Percentiles rank a stretch among this genome's conserved stretches.
Evolutionary conservation across 2,329 filamentous ascomycete genomes (phyloP).

Genomic region (Fusarium palustre): DNA sequence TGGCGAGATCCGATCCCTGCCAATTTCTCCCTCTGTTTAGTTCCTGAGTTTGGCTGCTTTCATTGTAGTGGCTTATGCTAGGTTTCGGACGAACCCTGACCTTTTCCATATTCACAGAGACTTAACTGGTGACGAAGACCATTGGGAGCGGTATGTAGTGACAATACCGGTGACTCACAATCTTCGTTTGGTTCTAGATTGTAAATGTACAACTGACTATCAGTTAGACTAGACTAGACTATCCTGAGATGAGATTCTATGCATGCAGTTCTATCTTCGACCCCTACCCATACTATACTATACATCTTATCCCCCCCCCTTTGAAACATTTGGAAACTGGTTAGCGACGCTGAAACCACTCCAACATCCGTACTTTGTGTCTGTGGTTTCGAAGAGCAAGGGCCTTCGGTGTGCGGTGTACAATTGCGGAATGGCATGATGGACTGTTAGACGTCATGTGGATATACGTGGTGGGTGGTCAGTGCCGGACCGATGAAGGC

Average conservation of each 20-base stretch:
- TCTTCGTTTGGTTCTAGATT: not conserved
- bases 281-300: constrained; percentile 4
- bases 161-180: not conserved
- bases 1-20: constrained; percentile 13
- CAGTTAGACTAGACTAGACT: constrained; percentile 1
- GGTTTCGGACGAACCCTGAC: not conserved
- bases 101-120: constrained; percentile 8
- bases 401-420: constrained; percentile 37
- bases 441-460: constrained; percentile 23
- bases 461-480: constrained; percentile 18
- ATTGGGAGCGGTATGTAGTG: not conserved
- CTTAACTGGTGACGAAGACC: not conserved
- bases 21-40: constrained; percentile 1
- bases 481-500: constrained; percentile 29
- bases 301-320: constrained; percentile 15
- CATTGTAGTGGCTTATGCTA: not conserved
- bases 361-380: constrained; percentile 12
- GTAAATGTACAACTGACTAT: constrained; percentile 18
- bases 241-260: constrained; percentile 44
- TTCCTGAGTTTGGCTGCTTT: constrained; percentile 13
- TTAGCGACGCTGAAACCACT: constrained; percentile 1
- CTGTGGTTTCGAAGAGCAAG: not conserved
- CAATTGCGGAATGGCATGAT: constrained; percentile 25
- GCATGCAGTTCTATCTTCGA: constrained; percentile 13
- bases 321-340: constrained; percentile 13